Evolutionary conservation across 257 asterid genomes (phyloP).

Genomic region (Buddleja alternifolia): DNA sequence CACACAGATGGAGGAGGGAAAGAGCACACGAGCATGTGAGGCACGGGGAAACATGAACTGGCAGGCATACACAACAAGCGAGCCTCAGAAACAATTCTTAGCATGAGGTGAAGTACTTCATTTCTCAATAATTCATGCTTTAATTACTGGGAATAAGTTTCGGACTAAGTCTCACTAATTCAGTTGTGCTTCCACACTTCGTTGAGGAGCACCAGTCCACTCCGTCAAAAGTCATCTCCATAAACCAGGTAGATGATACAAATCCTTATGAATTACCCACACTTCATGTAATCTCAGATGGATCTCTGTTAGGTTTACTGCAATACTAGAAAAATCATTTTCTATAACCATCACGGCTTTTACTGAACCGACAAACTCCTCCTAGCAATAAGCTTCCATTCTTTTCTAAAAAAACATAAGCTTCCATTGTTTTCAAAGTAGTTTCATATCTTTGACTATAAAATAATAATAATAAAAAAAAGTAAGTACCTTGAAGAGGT

Average conservation of each 20-base stretch:
- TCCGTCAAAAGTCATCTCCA: not conserved
- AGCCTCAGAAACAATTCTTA: not conserved
- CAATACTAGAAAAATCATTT: not conserved
- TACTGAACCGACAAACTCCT: not conserved
- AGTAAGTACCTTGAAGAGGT: conserved; percentile 88
- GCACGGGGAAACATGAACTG: too few relatives aligned
- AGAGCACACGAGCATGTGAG: too few relatives aligned
- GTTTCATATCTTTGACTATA: conserved; percentile 8
- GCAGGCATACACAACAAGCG: too few relatives aligned
- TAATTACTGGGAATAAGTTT: too few relatives aligned
- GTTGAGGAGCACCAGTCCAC: not conserved
- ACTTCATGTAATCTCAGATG: conserved; percentile 19
- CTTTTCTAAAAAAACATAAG: not conserved
- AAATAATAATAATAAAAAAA: conserved; percentile 18
- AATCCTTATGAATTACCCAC: conserved; percentile 8
- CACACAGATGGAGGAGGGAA: not conserved
- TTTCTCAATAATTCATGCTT: not conserved
- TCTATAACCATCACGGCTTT: conserved; percentile 7
- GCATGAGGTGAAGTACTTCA: not conserved
- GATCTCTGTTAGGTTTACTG: not conserved
- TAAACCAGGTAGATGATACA: conserved; percentile 12
- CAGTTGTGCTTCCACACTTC: not conserved
- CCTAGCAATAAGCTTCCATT: not conserved
- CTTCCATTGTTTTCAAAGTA: conserved; percentile 12
- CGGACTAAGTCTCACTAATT: not conserved